Evolutionary conservation across 306 rosid species (phyloP).

Genomic region (Citrullus mucosospermus): DNA sequence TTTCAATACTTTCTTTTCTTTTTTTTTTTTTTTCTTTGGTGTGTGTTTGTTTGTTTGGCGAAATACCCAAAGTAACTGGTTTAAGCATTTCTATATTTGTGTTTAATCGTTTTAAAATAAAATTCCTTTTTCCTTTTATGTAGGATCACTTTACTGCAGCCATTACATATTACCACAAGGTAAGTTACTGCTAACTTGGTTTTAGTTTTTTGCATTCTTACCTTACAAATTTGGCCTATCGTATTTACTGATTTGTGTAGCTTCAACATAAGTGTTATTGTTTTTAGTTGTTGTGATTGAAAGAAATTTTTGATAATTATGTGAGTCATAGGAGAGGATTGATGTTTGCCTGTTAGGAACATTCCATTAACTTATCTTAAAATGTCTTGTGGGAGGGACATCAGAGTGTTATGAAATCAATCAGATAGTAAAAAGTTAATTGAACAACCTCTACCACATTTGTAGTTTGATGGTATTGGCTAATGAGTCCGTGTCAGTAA

Average conservation of each 20-base stretch:
- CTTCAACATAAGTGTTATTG: not conserved
- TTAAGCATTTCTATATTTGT: conserved; percentile 1
- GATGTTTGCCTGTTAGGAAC: not conserved
- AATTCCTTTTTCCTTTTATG: conserved; percentile 13
- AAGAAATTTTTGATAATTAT: not conserved
- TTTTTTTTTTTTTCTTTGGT: no score
- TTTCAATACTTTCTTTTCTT: no score
- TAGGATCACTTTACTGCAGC: conserved; percentile 77
- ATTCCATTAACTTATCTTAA: not conserved
- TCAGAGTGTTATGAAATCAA: not conserved
- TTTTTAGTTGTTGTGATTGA: not conserved
- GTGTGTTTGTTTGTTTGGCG: no score
- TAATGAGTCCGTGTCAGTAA: no score
- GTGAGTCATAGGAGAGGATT: not conserved
- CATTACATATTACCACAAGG: conserved; percentile 73
- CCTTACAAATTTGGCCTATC: not conserved
- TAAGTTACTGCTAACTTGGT: not conserved
- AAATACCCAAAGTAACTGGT: not conserved
- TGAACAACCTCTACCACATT: not conserved
- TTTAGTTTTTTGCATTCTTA: not conserved
- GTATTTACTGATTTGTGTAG: not conserved
- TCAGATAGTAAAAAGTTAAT: not conserved
- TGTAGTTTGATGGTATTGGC: not conserved
- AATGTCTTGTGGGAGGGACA: not conserved
- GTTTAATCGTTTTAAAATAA: not conserved